Evolutionary conservation across 441 rosid species (phyloP).

Genomic region (Aleurites moluccanus): DNA sequence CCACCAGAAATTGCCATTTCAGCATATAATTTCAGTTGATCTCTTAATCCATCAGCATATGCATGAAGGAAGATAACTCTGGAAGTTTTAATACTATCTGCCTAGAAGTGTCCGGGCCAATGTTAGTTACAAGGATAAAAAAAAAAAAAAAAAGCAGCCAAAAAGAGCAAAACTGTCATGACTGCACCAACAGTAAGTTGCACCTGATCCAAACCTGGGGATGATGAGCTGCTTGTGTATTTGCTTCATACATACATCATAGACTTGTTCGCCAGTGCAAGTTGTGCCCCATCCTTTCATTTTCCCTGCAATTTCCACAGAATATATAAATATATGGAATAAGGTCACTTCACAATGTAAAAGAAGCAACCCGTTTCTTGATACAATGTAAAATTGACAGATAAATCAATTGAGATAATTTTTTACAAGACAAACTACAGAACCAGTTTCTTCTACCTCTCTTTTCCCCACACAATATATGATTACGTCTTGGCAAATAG

Average conservation of each 20-base stretch:
- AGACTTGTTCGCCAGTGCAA: slow-evolving; percentile 73
- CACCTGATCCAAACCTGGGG: slow-evolving; percentile 34
- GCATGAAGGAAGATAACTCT: background rate
- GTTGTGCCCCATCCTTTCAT: slow-evolving; percentile 61
- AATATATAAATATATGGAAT: background rate
- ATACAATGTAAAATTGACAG: background rate
- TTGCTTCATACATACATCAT: slow-evolving; percentile 54
- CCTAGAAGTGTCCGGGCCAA: slow-evolving; percentile 35
- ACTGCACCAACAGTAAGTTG: slow-evolving; percentile 22
- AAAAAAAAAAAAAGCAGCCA: slow-evolving; percentile 21
- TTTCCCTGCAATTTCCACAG: slow-evolving; percentile 47
- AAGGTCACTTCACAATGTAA: background rate
- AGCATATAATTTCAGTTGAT: background rate
- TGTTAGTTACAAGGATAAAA: slow-evolving; percentile 36
- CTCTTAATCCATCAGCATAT: background rate
- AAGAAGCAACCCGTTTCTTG: background rate
- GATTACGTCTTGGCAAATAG: no score
- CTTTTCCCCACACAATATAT: no score
- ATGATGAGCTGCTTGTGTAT: slow-evolving; percentile 29
- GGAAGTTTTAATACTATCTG: slow-evolving; percentile 23
- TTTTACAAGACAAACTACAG: no score
- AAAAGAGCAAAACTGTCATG: slow-evolving; percentile 26
- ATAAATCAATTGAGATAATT: no score
- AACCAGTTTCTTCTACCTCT: no score
- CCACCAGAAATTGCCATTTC: slow-evolving; percentile 6